A percentile compares a stretch with the other conserved stretches of the same genome.
These are phyloP conservation scores for Cytospora leucostoma DNA, from an alignment of 2,329 filamentous ascomycete species.

Conservation along the genomic window DNA sequence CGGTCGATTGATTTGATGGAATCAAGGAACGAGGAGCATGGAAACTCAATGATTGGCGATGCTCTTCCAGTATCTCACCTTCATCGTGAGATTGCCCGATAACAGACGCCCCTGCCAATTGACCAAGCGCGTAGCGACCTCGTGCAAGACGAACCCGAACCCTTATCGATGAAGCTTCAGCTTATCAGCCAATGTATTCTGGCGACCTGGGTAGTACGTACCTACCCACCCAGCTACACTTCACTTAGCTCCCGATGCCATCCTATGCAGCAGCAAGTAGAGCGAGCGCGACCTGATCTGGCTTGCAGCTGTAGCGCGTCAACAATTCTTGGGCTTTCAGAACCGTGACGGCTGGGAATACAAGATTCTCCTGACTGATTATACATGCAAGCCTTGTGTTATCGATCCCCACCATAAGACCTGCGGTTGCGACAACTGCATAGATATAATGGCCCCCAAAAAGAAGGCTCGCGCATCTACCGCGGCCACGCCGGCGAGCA, in stretches of 20 bases:
- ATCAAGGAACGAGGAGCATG: background rate
- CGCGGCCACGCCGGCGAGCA: constrained; percentile 47
- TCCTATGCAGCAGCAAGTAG: background rate
- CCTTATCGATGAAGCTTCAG: background rate
- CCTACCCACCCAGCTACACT: background rate
- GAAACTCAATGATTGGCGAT: background rate
- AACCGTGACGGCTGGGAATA: background rate
- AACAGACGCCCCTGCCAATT: background rate
- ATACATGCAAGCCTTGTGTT: background rate
- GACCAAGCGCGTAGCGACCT: background rate
- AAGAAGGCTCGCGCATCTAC: constrained; percentile 62
- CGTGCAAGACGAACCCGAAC: background rate
- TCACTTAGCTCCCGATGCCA: background rate
- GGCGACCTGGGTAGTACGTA: background rate
- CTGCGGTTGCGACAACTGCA: constrained; percentile 5
- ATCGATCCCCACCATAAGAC: background rate
- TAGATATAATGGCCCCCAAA: constrained; percentile 57
- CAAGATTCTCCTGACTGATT: background rate
- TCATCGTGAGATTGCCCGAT: background rate
- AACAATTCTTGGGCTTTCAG: background rate
- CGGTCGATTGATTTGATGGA: background rate
- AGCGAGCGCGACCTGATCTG: background rate
- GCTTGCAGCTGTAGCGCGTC: background rate
- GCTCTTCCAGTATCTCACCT: background rate
- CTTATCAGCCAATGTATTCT: background rate